Percentiles rank a stretch among this genome's conserved stretches.
Conservation (phyloP, 2,329 filamentous ascomycete species). For the Aspergillus sp. region DNA sequence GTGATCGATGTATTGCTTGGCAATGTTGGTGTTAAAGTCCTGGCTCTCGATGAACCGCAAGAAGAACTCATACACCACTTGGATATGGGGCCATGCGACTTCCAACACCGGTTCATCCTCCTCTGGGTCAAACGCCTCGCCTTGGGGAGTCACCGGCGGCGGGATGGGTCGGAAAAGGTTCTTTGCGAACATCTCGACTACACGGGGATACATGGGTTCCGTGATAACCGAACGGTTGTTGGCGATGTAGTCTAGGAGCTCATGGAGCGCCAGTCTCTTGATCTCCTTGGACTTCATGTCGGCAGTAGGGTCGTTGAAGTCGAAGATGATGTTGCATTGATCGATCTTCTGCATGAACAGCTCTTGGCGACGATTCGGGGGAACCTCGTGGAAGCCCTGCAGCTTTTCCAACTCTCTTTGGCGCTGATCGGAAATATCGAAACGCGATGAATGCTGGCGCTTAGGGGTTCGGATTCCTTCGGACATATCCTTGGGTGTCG, state of each 20-base stretch:
- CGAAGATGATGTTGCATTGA: slow-evolving; percentile 99
- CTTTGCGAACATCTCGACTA: slow-evolving; percentile 99
- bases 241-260: slow-evolving; percentile 95
- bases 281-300: slow-evolving; percentile 99
- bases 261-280: slow-evolving; percentile 92
- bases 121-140: slow-evolving; percentile 96
- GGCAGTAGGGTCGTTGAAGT: slow-evolving; percentile 96
- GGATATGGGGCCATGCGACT: slow-evolving; percentile 98
- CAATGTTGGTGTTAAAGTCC: slow-evolving; percentile 99
- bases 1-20: slow-evolving; percentile 98
- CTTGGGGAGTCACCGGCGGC: slow-evolving; percentile 94
- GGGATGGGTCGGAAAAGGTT: slow-evolving; percentile 97
- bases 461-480: slow-evolving; percentile 94
- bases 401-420: slow-evolving; percentile 92
- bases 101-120: slow-evolving; percentile 98
- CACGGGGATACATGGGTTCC: slow-evolving; percentile 96
- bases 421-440: slow-evolving; percentile 91
- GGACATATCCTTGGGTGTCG: slow-evolving; percentile 93
- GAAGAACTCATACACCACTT: slow-evolving; percentile 99
- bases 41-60: slow-evolving; percentile 98
- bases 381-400: slow-evolving; percentile 95
- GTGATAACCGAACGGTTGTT: slow-evolving; percentile 99
- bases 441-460: slow-evolving; percentile 94
- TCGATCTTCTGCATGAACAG: slow-evolving; percentile 99
- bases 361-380: slow-evolving; percentile 90